Base-by-base conservation (phyloP, 257 asterid species). In the Nicotiana noctiflora region DNA sequence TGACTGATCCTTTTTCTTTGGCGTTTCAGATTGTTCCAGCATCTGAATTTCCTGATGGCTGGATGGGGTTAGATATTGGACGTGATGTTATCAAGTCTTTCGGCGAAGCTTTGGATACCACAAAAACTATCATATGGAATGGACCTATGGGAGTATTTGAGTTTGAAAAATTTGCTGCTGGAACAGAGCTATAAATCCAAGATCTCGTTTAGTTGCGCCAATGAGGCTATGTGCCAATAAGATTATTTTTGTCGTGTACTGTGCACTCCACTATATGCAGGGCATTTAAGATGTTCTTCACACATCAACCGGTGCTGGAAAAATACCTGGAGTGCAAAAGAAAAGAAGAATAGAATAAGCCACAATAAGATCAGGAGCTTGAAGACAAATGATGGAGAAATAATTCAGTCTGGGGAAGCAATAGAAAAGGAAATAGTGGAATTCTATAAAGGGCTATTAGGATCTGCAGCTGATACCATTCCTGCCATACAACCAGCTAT, bases 181-280 rank as follows among this genome's bases (percentile, higher is more conserved):
- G 49, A 40, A 40, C 90, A 14, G 97, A 93, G 49, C 12, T 40
- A 40, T 40, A 8, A 40, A 40, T 40, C 49, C 3, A 40, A 40
- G 12, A 40, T 40, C 62, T 91, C 89, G 84, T 93, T 91, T 86
- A 96, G 96, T 23, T 86, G 94, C 4, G 97, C 93, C 76, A 89
- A 95, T 31, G 97, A 89, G 93, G 97, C 91, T 88, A 8, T 88
- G 84, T 1, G 86, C 84, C 49, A 40, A 8, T 40, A 40, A 12
- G 12, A 53, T 8, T 7, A 77, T 17, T 10, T 65, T 65, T 65
- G 51, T 65, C 4, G 19, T 15, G n/a, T n/a, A n/a, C n/a, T n/a
- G n/a, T n/a, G n/a, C n/a, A n/a, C n/a, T n/a, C n/a, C n/a, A n/a
- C n/a, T n/a, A n/a, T n/a, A n/a, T n/a, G n/a, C n/a, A 25, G 27